phyloP scores from a whole-genome alignment of 495 filamentous ascomycete genomes.

The Friedmanniomyces simplex region DNA sequence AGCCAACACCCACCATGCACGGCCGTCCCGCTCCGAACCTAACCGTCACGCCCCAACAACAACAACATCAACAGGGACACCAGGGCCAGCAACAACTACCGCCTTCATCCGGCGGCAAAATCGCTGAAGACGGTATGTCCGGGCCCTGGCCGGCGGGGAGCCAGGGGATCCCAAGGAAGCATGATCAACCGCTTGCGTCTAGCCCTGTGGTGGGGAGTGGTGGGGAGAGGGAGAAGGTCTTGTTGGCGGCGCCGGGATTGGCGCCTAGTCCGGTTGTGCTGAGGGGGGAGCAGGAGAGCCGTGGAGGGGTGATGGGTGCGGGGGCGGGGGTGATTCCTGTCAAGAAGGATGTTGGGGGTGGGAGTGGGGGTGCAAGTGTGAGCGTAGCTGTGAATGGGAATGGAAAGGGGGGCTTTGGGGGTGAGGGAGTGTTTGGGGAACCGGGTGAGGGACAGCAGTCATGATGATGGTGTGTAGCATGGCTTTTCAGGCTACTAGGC shows the following conservation, averaged over 20 bases:
- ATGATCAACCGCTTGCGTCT: slow-evolving; percentile 5
- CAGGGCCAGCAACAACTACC: slow-evolving; percentile 6
- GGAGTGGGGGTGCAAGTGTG: background rate
- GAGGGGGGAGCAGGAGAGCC: background rate
- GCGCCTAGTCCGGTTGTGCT: slow-evolving; percentile 7
- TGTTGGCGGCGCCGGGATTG: background rate
- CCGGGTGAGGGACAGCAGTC: too few species aligned
- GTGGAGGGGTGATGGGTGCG: background rate
- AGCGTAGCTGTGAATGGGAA: too few species aligned
- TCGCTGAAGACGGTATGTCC: slow-evolving; percentile 19
- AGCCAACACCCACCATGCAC: background rate
- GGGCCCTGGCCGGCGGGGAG: slow-evolving; percentile 18
- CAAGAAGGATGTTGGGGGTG: background rate
- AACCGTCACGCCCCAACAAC: background rate
- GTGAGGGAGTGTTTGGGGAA: too few species aligned
- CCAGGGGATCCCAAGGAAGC: slow-evolving; percentile 16
- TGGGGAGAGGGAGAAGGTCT: background rate
- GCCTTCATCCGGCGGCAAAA: background rate
- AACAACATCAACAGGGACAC: too few species aligned
- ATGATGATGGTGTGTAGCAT: too few species aligned
- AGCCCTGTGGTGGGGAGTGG: background rate
- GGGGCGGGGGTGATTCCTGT: background rate
- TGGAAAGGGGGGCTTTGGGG: too few species aligned
- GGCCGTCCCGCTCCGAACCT: background rate
- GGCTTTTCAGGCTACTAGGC: too few species aligned